Base-by-base conservation (phyloP, 2,329 filamentous ascomycete genomes). In the Sporothrix humicola region DNA sequence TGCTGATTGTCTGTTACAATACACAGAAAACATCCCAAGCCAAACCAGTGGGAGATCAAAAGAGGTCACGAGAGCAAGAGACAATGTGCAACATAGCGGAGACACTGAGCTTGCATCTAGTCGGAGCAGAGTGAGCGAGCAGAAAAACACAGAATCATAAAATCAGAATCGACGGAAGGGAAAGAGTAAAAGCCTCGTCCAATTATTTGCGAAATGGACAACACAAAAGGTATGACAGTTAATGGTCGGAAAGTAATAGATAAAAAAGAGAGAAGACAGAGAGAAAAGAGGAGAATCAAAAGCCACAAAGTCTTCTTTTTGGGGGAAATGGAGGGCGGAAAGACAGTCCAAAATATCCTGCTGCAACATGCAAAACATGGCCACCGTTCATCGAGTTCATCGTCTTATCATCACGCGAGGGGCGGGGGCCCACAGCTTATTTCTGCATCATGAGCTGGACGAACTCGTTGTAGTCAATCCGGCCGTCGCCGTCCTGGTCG, bases 381-480 rank as follows among this genome's bases (percentile, higher is more conserved):
- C 72, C 59, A 59, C 70, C 72, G 59, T 71, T 68, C 46, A 61
- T 37, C 31, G 31, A 37, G 31, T 37, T 37, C 31, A 37, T 70
- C 72, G 66, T 72, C 59, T 68, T 20, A 69, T 70, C 72, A 52
- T 71, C 37, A 59, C 44, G 59, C 56, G 69, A 44, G 48, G n/a
- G 37, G 50, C 7, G 7, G 46, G 46, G 31, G 46, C 69, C 31
- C 50, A 23, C 5, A 48, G 69, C 72, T 87, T 93, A 95, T 88
- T 95, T 95, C 88, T 96, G 93, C 93, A 96, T 95, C 93, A 96
- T 96, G 82, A 96, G 91, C 86, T 96, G 93, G 79, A 96, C 93
- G 81, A 96, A 96, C 84, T 96, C 93, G 87, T 95, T 95, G 86
- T 95, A 96, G 83, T 96, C 93, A 80, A 96, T 96, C 80, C 93